Evolutionary conservation across 495 filamentous ascomycete genomes (phyloP).

Genomic region (Talaromyces borbonicus): DNA sequence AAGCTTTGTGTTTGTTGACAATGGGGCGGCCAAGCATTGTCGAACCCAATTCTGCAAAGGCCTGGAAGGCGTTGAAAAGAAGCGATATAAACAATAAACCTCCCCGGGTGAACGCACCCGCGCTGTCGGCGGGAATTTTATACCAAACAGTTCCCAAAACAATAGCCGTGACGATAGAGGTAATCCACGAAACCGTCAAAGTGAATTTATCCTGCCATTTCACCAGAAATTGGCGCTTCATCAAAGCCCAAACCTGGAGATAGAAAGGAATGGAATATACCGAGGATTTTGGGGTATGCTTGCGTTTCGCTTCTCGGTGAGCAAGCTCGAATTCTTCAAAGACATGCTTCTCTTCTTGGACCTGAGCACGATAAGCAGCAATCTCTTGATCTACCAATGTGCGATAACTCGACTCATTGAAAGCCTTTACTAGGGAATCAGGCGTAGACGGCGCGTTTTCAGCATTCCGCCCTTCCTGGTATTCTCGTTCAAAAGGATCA

Average conservation of each 20-base stretch:
- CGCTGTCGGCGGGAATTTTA: constrained; percentile 53
- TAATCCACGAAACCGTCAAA: constrained; percentile 64
- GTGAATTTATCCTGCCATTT: constrained; percentile 79
- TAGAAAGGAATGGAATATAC: constrained; percentile 76
- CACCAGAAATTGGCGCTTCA: constrained; percentile 72
- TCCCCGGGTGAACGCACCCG: constrained; percentile 72
- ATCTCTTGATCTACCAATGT: constrained; percentile 55
- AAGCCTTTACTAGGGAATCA: constrained; percentile 54
- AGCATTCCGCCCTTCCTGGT: constrained; percentile 48
- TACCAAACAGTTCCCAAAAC: constrained; percentile 86
- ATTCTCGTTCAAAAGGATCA: constrained; percentile 72
- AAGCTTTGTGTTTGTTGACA: constrained; percentile 57
- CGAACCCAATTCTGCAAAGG: constrained; percentile 64
- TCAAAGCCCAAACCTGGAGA: constrained; percentile 70
- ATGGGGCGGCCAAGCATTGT: constrained; percentile 55
- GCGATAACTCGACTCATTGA: constrained; percentile 51
- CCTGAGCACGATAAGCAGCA: constrained; percentile 47
- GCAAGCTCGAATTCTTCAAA: constrained; percentile 71
- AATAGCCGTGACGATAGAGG: constrained; percentile 64
- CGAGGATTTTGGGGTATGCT: constrained; percentile 52
- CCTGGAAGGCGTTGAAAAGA: constrained; percentile 79
- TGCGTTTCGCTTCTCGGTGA: constrained; percentile 65
- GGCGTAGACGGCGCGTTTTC: constrained; percentile 54
- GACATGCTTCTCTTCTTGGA: constrained; percentile 51
- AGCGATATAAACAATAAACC: constrained; percentile 89